phyloP scores from a whole-genome alignment of 2,329 filamentous ascomycete species.

The Trichoderma sp. region DNA sequence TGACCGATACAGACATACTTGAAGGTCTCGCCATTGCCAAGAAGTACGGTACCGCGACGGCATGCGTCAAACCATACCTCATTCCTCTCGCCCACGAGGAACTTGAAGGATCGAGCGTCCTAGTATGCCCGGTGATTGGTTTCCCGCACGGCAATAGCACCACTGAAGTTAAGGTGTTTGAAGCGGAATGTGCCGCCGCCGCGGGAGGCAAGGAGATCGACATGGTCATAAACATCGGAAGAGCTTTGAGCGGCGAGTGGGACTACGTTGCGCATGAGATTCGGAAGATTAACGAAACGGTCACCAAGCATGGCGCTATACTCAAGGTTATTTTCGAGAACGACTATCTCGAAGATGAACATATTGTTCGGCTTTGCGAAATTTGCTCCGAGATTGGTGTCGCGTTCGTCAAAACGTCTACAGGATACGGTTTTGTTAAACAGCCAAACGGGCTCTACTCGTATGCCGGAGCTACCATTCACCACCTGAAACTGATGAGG shows the following conservation, averaged over 20 bases:
- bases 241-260: conserved; percentile 58
- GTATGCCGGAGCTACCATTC: conserved; percentile 55
- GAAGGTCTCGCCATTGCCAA: not conserved
- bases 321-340: conserved; percentile 66
- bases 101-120: not conserved
- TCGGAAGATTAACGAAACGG: conserved; percentile 28
- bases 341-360: conserved; percentile 52
- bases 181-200: conserved; percentile 43
- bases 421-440: conserved; percentile 63
- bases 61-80: not conserved
- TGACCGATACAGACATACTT: not conserved
- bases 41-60: not conserved
- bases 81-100: not conserved
- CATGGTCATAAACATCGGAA: conserved; percentile 63
- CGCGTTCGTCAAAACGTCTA: conserved; percentile 62
- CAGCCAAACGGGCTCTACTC: conserved; percentile 51
- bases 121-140: not conserved
- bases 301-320: conserved; percentile 48
- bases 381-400: conserved; percentile 55
- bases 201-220: conserved; percentile 58
- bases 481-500: conserved; percentile 57
- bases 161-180: not conserved
- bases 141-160: not conserved
- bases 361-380: conserved; percentile 55
- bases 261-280: conserved; percentile 58